phyloP scores from a whole-genome alignment of 78 protist genomes.

The Creolimax fragrantissima region DNA sequence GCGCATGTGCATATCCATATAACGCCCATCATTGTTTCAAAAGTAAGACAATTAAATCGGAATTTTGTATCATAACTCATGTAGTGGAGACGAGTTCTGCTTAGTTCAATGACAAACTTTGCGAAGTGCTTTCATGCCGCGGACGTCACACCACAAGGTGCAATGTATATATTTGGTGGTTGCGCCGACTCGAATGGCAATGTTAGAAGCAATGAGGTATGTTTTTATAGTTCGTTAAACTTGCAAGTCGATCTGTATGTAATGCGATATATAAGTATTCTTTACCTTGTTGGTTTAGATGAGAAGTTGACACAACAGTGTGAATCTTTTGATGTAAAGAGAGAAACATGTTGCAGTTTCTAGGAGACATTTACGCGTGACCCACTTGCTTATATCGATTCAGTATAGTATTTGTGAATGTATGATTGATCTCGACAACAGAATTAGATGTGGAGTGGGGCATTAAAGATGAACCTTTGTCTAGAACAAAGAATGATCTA shows the following conservation, averaged over 20 bases:
- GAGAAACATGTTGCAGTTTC: background rate
- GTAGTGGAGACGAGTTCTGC: background rate
- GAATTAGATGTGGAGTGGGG: no score
- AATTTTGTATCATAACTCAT: no score
- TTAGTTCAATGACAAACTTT: background rate
- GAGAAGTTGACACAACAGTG: background rate
- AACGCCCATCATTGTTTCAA: no score
- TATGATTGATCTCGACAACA: no score
- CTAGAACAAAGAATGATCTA: no score
- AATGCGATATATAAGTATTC: background rate
- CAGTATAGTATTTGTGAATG: background rate
- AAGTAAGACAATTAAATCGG: no score
- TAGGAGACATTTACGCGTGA: background rate
- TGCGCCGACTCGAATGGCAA: conserved; percentile 31
- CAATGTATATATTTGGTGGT: conserved; percentile 23
- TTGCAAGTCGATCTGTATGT: background rate
- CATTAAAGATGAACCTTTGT: no score
- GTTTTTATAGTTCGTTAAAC: background rate
- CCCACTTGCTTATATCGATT: background rate
- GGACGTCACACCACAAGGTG: background rate
- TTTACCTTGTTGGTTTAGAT: no score
- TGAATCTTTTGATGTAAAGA: background rate
- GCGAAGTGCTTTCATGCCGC: conserved; percentile 29
- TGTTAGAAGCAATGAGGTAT: conserved; percentile 21
- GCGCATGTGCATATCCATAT: no score